A percentile compares a stretch with the other conserved stretches of the same genome.
These are phyloP conservation scores for Solanum appendiculatum DNA, from an alignment of 257 asterid genomes.

Conservation along the genomic window DNA sequence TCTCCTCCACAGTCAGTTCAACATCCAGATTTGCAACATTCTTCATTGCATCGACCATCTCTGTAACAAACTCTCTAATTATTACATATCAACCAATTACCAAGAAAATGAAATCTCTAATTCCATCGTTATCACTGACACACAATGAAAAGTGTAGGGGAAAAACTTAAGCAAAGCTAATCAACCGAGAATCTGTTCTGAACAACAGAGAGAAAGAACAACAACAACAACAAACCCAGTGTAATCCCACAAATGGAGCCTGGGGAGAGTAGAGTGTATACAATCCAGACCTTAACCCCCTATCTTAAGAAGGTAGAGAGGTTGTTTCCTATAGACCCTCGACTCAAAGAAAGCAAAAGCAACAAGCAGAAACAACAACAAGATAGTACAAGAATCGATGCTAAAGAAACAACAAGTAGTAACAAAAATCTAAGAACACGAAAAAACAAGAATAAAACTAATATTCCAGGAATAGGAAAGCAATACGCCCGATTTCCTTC, in stretches of 20 bases:
- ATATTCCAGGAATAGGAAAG: not conserved
- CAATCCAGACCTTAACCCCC: not conserved
- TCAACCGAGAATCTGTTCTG: not conserved
- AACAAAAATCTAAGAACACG: not conserved
- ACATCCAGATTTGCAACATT: constrained; percentile 3
- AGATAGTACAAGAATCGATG: not conserved
- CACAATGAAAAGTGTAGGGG: not conserved
- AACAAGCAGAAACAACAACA: not conserved
- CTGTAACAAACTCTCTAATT: not conserved
- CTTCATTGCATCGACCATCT: constrained; percentile 16
- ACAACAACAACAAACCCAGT: not conserved
- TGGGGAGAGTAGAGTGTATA: not conserved
- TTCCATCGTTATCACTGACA: not conserved
- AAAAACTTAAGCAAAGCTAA: not conserved
- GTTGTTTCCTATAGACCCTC: not conserved
- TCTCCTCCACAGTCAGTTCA: constrained; percentile 9
- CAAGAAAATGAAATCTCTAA: not conserved
- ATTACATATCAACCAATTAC: not conserved
- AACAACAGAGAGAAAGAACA: not conserved
- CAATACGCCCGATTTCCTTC: not conserved
- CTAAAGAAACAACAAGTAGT: not conserved
- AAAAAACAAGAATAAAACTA: not conserved
- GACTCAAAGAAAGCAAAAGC: not conserved
- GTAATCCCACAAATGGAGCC: not conserved
- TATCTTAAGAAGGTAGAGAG: not conserved